Evolutionary conservation across 2,329 filamentous ascomycete genomes (phyloP).

Genomic region (Ascochyta fabae): DNA sequence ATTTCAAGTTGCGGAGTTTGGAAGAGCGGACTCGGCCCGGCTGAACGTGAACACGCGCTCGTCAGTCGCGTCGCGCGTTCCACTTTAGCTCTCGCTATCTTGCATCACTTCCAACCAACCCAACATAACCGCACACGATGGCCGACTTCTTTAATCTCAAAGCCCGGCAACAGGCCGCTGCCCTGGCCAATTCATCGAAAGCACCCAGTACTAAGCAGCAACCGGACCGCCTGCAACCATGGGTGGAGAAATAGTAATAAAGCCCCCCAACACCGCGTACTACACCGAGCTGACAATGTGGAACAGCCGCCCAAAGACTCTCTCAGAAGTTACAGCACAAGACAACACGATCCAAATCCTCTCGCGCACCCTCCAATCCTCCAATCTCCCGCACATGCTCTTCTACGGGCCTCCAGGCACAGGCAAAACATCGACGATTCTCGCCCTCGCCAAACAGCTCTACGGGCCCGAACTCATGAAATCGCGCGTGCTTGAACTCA

Average conservation of each 20-base stretch:
- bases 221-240: slow-evolving; percentile 76
- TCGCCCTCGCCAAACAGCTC: slow-evolving; percentile 95
- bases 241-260: slow-evolving; percentile 99
- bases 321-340: slow-evolving; percentile 95
- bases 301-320: slow-evolving; percentile 83
- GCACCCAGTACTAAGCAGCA: slow-evolving; percentile 67
- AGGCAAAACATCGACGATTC: slow-evolving; percentile 96
- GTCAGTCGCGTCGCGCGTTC: slow-evolving; percentile 32
- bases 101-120: slow-evolving; percentile 13
- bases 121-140: slow-evolving; percentile 59
- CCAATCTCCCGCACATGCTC: slow-evolving; percentile 98
- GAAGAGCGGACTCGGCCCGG: no score
- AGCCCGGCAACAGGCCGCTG: slow-evolving; percentile 76
- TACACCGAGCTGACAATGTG: no score
- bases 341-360: slow-evolving; percentile 96
- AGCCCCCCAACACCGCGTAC: slow-evolving; percentile 8
- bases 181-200: slow-evolving; percentile 75
- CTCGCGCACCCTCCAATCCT: slow-evolving; percentile 89
- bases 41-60: slow-evolving; percentile 41
- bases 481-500: slow-evolving; percentile 95
- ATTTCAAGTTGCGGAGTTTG: no score
- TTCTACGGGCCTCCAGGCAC: slow-evolving; percentile 98
- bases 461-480: slow-evolving; percentile 95
- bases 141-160: slow-evolving; percentile 96
- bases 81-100: slow-evolving; percentile 31